A percentile compares a stretch with the other conserved stretches of the same genome.
These are phyloP conservation scores for Nemania sp. DNA, from an alignment of 2,329 filamentous ascomycete species.

Conservation along the genomic window DNA sequence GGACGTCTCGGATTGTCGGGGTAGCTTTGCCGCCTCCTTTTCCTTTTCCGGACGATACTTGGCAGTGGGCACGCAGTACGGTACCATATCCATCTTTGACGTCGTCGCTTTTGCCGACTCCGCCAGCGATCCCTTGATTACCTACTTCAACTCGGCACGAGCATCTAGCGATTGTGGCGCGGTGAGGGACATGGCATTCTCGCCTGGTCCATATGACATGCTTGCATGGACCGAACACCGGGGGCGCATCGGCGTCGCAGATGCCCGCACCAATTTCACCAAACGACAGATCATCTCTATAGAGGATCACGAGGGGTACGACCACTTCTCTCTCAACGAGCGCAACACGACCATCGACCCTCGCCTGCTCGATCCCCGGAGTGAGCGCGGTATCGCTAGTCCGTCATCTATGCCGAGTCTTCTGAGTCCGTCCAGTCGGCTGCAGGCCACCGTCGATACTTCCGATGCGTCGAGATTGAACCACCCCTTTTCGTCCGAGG, in stretches of 20 bases:
- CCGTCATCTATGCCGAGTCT: slow-evolving; percentile 44
- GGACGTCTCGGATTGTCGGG: slow-evolving; percentile 60
- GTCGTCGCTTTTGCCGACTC: slow-evolving; percentile 52
- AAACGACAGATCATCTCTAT: slow-evolving; percentile 72
- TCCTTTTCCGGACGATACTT: slow-evolving; percentile 72
- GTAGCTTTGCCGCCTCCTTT: slow-evolving; percentile 80
- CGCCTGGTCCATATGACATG: slow-evolving; percentile 85
- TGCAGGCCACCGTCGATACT: slow-evolving; percentile 39
- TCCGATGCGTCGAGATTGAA: slow-evolving; percentile 52
- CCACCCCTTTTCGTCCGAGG: slow-evolving; percentile 56
- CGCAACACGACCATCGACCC: slow-evolving; percentile 59
- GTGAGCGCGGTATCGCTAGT: slow-evolving; percentile 45
- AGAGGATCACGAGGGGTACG: slow-evolving; percentile 60
- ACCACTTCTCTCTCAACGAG: slow-evolving; percentile 61
- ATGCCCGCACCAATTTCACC: slow-evolving; percentile 69
- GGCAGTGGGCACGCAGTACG: slow-evolving; percentile 79
- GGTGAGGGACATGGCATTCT: slow-evolving; percentile 89
- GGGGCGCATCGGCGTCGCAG: slow-evolving; percentile 73
- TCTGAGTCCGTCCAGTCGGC: slow-evolving; percentile 36
- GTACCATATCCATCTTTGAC: slow-evolving; percentile 77
- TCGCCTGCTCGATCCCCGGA: slow-evolving; percentile 53
- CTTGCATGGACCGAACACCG: slow-evolving; percentile 93
- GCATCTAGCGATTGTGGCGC: slow-evolving; percentile 74
- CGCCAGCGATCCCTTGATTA: slow-evolving; percentile 66
- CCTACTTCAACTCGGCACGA: slow-evolving; percentile 77